Evolutionary conservation across 177 flowering plant species (phyloP).

Genomic region (Vitis hybrid): DNA sequence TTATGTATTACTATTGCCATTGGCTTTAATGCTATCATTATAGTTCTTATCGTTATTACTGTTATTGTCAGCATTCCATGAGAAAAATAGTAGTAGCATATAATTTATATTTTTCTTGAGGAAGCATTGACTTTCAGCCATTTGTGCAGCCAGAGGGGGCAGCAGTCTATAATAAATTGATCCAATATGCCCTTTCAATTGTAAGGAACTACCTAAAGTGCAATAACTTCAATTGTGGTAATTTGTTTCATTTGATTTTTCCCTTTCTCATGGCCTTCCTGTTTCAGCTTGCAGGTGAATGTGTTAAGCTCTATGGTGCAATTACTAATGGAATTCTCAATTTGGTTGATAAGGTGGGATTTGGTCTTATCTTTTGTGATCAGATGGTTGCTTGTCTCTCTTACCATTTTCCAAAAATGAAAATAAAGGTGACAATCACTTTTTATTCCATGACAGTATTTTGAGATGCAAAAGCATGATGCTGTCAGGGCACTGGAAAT

Average conservation of each 20-base stretch:
- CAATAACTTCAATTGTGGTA: too few species aligned
- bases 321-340: constrained; percentile 49
- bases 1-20: too few species aligned
- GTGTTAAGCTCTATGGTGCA: constrained; percentile 41
- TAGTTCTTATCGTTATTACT: too few species aligned
- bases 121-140: background rate
- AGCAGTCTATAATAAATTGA: constrained; percentile 41
- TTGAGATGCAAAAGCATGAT: constrained; percentile 62
- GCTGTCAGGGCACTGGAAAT: constrained; percentile 60
- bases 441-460: constrained; percentile 34
- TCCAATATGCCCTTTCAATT: constrained; percentile 54
- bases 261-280: constrained; percentile 8
- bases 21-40: too few species aligned
- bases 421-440: background rate
- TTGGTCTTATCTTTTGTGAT: background rate
- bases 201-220: constrained; percentile 23
- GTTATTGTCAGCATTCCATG: too few species aligned
- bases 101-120: too few species aligned
- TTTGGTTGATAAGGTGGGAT: constrained; percentile 63
- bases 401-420: background rate
- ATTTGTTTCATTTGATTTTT: too few species aligned
- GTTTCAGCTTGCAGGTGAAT: constrained; percentile 56
- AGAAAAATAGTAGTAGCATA: too few species aligned
- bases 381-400: background rate
- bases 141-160: constrained; percentile 62